Evolutionary conservation across 768 basidiomycete species (phyloP), one percentile per base, ranked within the genome.

Genomic region (Amanita rubescens): DNA sequence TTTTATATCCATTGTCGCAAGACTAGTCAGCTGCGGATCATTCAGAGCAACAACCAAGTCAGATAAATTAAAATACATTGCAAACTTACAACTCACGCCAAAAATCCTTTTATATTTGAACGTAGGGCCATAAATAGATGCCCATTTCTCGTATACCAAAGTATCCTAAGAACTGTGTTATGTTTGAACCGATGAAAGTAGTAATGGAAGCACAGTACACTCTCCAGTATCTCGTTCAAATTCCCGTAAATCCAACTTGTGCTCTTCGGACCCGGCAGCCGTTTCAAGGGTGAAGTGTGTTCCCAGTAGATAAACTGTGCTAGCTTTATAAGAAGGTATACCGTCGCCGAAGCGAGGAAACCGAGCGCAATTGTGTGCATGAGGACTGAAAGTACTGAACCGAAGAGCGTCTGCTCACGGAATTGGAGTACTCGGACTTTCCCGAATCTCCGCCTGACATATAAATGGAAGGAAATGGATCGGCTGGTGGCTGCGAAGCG

Each of bases 1-100:
- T 24, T 78, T 77, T 0, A 78, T 68, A 59, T 90, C 89, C 49
- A 72, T 63, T 0, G 84, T 86, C 62, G 74, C 75, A 9, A 88
- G 63, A 6, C 77, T 72, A 25, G 59, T 62, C 53, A 59, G 57
- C 72, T 74, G 55, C 22, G 39, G 14, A 15, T 20, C 34, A 30
- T 39, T 33, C 24, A 20, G 9, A 46, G n/a, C n/a, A n/a, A n/a
- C n/a, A n/a, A n/a, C n/a, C n/a, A n/a, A n/a, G 22, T 9, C 25
- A 39, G 34, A 33, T 17, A 47, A 15, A 37, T 10, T 20, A 27
- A 0, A 43, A 15, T 54, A 20, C 3, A 34, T 8, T 17, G 41
- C 22, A 11, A 42, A 64, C 73, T 51, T 54, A n/a, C n/a, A n/a
- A n/a, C n/a, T n/a, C n/a, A 80, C 82, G 15, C 70, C 70, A 17